These are phyloP conservation scores for Delphinella strobiligena DNA, from an alignment of 2,329 filamentous ascomycete genomes.

Conservation along the genomic window DNA sequence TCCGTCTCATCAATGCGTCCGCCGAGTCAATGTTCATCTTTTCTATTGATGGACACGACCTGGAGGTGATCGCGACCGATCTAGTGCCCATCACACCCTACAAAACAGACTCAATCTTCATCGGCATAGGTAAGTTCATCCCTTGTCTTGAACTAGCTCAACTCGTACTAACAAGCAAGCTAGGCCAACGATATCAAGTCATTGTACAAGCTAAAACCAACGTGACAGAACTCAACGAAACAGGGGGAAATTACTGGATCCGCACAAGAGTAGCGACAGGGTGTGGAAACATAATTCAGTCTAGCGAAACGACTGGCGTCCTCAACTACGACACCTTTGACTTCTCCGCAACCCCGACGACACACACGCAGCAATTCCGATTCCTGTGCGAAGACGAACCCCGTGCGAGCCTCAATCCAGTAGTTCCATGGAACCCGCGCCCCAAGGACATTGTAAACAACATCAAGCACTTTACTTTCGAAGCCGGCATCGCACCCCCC, in stretches of 20 bases:
- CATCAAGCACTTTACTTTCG: constrained; percentile 13
- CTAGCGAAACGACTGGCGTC: constrained; percentile 15
- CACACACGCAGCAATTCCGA: constrained; percentile 10
- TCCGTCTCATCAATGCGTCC: constrained; percentile 22
- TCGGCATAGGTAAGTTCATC: constrained; percentile 20
- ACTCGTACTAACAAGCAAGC: background rate
- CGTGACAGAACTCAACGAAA: background rate
- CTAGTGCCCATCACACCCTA: constrained; percentile 26
- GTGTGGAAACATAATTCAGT: constrained; percentile 19
- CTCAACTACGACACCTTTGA: constrained; percentile 15
- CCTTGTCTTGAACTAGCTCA: background rate
- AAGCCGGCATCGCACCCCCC: constrained; percentile 10
- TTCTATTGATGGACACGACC: constrained; percentile 28
- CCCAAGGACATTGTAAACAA: constrained; percentile 11
- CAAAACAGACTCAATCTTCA: constrained; percentile 21
- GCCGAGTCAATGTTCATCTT: constrained; percentile 30
- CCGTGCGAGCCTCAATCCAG: constrained; percentile 13
- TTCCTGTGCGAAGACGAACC: constrained; percentile 18
- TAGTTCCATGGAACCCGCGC: constrained; percentile 17
- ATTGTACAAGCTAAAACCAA: constrained; percentile 10
- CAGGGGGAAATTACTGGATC: constrained; percentile 17
- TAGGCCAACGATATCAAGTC: constrained; percentile 18
- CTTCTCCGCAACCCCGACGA: constrained; percentile 10
- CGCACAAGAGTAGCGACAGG: constrained; percentile 14
- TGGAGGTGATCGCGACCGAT: constrained; percentile 27